A percentile compares a stretch with the other conserved stretches of the same genome.
Conservation (phyloP, 2,329 filamentous ascomycete genomes). For the Penicillium sp. region DNA sequence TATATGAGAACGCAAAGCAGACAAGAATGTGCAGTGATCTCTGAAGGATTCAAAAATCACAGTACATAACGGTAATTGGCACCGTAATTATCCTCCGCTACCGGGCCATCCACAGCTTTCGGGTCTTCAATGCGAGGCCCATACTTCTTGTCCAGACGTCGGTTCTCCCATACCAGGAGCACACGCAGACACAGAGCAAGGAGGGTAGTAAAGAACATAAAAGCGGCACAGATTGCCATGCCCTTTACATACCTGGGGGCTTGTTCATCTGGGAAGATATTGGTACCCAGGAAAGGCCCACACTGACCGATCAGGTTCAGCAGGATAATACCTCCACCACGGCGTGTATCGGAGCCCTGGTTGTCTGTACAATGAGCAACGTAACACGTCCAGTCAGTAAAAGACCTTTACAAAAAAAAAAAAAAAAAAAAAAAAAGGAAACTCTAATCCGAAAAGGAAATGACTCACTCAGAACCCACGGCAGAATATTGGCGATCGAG, state of each 20-base stretch:
- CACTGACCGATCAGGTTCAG: slow-evolving; percentile 60
- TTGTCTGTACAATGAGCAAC: slow-evolving; percentile 44
- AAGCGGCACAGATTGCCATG: slow-evolving; percentile 51
- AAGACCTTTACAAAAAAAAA: not conserved
- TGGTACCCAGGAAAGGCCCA: slow-evolving; percentile 55
- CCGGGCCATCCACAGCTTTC: slow-evolving; percentile 12
- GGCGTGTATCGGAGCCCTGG: slow-evolving; percentile 59
- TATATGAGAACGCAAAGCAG: not conserved
- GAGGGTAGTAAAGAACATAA: slow-evolving; percentile 53
- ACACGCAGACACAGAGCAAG: slow-evolving; percentile 48
- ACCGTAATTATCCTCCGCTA: slow-evolving; percentile 37
- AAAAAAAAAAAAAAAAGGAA: not conserved
- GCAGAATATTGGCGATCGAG: slow-evolving; percentile 60
- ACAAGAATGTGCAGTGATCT: not conserved
- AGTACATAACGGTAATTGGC: slow-evolving; percentile 33
- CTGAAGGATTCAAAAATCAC: slow-evolving; percentile 9
- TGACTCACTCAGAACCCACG: slow-evolving; percentile 52
- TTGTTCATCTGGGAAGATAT: slow-evolving; percentile 50
- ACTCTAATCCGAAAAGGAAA: not conserved
- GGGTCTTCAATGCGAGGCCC: slow-evolving; percentile 23
- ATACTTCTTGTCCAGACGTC: slow-evolving; percentile 47
- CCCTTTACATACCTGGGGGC: slow-evolving; percentile 47
- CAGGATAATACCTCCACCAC: slow-evolving; percentile 58
- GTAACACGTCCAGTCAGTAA: not conserved
- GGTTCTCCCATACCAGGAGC: slow-evolving; percentile 53